Evolutionary conservation across 805 yeast species (phyloP), one percentile per base, ranked within the genome.

Genomic region (Alloascoidea africana): DNA sequence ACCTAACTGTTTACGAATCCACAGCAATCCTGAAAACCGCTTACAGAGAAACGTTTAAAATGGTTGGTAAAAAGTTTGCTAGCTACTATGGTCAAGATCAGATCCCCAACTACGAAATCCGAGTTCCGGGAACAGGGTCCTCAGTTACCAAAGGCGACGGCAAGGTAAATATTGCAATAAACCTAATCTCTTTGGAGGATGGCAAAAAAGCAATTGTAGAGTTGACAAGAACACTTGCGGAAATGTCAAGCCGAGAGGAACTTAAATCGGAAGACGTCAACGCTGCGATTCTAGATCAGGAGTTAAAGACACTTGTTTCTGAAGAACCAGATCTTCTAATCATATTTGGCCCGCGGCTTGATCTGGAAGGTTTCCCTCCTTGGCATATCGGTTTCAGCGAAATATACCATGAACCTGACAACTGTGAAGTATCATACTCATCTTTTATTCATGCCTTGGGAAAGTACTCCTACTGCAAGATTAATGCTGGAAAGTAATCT

Each of bases 351-450:
- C 94, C 96, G 14, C 65, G 67, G 8, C 63, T 91, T 44, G 93
- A 86, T 53, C 66, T 91, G 36, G 94, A 86, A 56, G 96, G 94
- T 14, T 91, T 77, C 55, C 97, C 97, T 15, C 98, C 98, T 18
- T 91, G 97, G 98, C 97, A 89, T 52, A 73, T 85, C 27, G 70
- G 98, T 44, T 68, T 93, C 38, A 72, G 86, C 4, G 98, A 91
- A 53, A 73, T 91, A 50, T 87, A 77, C 58, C 82, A 93, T 83
- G 89, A 85, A 51, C 79, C 80, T 2, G 95, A 84, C 54, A 86
- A 86, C 55, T 74, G 68, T 41, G 74, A 69, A 39, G 94, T 85
- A 35, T 70, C 73, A 27, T 87, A 87, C 54, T 78, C 87, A 11
- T 91, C 85, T 14, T 87, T 83, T 54, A 66, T 81, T 38, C 67